Evolutionary conservation across 495 filamentous ascomycete genomes (phyloP).

Genomic region (Hyaloscypha bicolor): DNA sequence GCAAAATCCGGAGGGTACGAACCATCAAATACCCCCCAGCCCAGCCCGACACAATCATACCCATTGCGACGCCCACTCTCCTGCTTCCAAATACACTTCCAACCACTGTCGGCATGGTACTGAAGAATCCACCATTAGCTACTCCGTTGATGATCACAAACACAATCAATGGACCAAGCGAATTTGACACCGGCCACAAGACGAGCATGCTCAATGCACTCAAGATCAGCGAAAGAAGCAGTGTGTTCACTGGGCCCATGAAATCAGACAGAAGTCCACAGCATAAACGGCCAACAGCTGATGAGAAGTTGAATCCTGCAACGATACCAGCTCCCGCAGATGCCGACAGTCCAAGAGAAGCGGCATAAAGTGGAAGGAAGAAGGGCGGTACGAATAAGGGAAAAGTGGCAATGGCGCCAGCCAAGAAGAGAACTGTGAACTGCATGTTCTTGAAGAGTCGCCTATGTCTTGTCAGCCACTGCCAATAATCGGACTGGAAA

Average conservation of each 20-base stretch:
- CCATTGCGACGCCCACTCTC: constrained; percentile 58
- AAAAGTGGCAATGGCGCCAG: constrained; percentile 61
- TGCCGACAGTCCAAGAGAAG: constrained; percentile 59
- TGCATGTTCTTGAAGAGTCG: constrained; percentile 50
- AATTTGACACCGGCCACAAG: constrained; percentile 61
- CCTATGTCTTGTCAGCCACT: constrained; percentile 30
- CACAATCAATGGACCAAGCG: constrained; percentile 66
- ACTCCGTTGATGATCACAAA: constrained; percentile 69
- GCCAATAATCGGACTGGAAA: background rate
- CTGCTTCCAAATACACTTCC: constrained; percentile 58
- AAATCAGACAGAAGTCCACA: constrained; percentile 69
- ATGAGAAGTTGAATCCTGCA: constrained; percentile 71
- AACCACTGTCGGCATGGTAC: constrained; percentile 64
- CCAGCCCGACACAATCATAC: constrained; percentile 64
- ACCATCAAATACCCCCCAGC: constrained; percentile 60
- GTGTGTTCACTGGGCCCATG: constrained; percentile 67
- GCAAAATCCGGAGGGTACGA: constrained; percentile 18
- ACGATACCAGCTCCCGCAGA: constrained; percentile 71
- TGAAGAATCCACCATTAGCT: constrained; percentile 74
- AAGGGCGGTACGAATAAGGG: constrained; percentile 63
- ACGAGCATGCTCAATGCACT: constrained; percentile 63
- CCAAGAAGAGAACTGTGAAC: constrained; percentile 54
- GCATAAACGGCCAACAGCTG: constrained; percentile 61
- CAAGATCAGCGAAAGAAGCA: constrained; percentile 37
- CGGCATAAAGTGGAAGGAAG: constrained; percentile 50